These are phyloP conservation scores for Alternaria solani DNA, from an alignment of 2,329 filamentous ascomycete genomes.

Conservation along the genomic window DNA sequence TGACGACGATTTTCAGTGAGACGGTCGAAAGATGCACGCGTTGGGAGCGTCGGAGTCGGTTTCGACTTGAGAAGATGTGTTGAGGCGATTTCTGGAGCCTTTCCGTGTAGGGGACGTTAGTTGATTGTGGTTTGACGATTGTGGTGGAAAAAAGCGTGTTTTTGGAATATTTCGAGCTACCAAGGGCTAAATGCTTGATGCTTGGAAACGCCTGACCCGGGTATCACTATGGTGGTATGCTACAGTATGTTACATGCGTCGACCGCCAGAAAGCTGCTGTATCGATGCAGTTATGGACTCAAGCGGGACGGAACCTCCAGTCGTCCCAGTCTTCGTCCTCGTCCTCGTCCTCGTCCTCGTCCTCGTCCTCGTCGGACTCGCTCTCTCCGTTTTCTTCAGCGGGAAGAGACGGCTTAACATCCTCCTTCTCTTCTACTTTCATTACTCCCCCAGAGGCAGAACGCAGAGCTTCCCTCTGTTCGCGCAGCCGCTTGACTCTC, in stretches of 20 bases:
- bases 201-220: slow-evolving; percentile 24
- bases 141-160: no score
- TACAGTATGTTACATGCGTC: slow-evolving; percentile 30
- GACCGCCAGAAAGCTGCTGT: slow-evolving; percentile 8
- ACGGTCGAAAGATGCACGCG: no score
- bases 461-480: slow-evolving; percentile 56
- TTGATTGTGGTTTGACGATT: no score
- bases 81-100: no score
- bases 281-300: slow-evolving; percentile 21
- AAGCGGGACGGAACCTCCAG: slow-evolving; percentile 49
- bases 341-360: slow-evolving; percentile 34
- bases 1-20: no score
- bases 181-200: slow-evolving; percentile 11
- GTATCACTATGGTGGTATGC: slow-evolving; percentile 33
- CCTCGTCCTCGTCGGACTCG: slow-evolving; percentile 48
- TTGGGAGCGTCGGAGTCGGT: no score
- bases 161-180: no score
- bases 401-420: slow-evolving; percentile 13
- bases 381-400: slow-evolving; percentile 40
- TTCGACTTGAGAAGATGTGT: no score
- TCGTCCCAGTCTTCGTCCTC: slow-evolving; percentile 52
- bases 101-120: no score
- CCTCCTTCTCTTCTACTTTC: slow-evolving; percentile 18
- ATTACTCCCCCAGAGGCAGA: slow-evolving; percentile 24
- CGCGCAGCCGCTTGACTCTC: slow-evolving; percentile 54